Conservation (phyloP, 306 rosid genomes). For the Medicago ruthenica region DNA sequence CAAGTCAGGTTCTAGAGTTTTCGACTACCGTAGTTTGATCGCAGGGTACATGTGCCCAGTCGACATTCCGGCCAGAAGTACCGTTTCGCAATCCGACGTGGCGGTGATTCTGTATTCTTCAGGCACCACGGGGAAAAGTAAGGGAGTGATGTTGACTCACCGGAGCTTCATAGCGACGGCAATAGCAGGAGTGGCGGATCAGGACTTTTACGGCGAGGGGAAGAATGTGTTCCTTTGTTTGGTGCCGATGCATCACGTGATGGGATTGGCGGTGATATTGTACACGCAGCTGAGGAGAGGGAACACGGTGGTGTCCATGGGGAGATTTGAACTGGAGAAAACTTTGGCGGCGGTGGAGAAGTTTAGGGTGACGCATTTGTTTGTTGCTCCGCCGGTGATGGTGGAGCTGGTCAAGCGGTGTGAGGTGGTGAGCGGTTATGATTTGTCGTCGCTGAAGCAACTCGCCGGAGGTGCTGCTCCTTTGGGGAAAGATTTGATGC, state of each 20-base stretch:
- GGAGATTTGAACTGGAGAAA: constrained; percentile 46
- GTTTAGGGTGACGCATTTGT: constrained; percentile 48
- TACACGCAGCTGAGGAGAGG: constrained; percentile 55
- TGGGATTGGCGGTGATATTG: constrained; percentile 42
- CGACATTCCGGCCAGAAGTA: constrained; percentile 16
- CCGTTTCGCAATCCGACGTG: constrained; percentile 43
- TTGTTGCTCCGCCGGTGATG: constrained; percentile 53
- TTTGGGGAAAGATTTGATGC: constrained; percentile 52
- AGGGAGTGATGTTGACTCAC: constrained; percentile 60
- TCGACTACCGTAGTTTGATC: too few relatives aligned
- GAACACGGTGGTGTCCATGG: constrained; percentile 53
- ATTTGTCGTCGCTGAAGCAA: constrained; percentile 50
- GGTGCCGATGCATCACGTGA: constrained; percentile 55
- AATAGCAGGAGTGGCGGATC: constrained; percentile 44
- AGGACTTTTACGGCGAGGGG: constrained; percentile 43
- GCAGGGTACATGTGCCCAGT: neutral
- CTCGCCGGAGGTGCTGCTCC: constrained; percentile 52
- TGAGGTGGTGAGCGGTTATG: constrained; percentile 33
- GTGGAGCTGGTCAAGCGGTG: constrained; percentile 43
- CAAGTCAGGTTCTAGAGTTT: too few relatives aligned
- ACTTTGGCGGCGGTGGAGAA: constrained; percentile 46
- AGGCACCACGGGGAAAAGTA: constrained; percentile 59
- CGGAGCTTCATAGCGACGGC: constrained; percentile 55
- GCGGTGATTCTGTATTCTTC: constrained; percentile 63
- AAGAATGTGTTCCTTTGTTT: constrained; percentile 52